Conservation (phyloP, 106 monocot species). For the Dioscorea zingiberensis region DNA sequence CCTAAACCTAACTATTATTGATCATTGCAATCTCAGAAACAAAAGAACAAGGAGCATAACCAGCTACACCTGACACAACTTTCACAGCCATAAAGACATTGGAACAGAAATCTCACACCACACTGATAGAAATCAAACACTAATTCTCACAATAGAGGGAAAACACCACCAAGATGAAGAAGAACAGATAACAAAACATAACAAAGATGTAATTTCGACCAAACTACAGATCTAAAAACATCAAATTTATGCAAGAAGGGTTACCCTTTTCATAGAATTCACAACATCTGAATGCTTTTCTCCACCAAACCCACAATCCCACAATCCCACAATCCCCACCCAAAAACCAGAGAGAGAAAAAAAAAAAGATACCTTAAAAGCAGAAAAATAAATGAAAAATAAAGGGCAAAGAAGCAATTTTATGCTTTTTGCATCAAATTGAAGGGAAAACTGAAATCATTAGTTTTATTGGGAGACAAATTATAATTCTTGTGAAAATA, state of each 20-base stretch:
- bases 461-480: too few relatives aligned
- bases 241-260: neutral
- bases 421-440: too few relatives aligned
- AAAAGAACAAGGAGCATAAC: neutral
- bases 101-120: neutral
- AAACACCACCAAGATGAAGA: neutral
- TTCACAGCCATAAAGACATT: too few relatives aligned
- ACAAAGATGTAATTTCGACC: neutral
- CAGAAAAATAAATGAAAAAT: neutral
- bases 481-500: too few relatives aligned
- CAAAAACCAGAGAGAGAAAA: neutral
- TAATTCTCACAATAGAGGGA: too few relatives aligned
- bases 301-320: too few relatives aligned
- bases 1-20: neutral
- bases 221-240: neutral
- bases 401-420: neutral
- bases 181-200: neutral
- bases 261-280: conserved; percentile 4
- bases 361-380: conserved; percentile 6
- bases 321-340: too few relatives aligned
- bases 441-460: too few relatives aligned
- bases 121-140: neutral
- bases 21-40: neutral
- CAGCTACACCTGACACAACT: neutral
- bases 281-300: neutral